These are phyloP conservation scores for Boletus bicolor DNA, from an alignment of 768 basidiomycete species.

Conservation along the genomic window DNA sequence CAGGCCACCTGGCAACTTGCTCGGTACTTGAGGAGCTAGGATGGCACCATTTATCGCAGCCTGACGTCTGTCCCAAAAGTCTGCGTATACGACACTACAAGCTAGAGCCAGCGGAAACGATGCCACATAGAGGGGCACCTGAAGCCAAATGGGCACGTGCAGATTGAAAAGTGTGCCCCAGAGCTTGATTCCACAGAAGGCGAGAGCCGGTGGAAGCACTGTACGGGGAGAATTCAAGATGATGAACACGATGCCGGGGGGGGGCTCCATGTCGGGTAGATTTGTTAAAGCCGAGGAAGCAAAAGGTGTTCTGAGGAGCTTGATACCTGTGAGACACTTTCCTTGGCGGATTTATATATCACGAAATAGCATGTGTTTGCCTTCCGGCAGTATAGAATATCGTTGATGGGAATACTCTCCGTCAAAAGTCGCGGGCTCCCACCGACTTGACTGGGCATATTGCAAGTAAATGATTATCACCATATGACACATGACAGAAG, in stretches of 20 bases:
- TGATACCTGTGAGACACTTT: background rate
- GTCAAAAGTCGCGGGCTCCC: background rate
- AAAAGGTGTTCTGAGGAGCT: background rate
- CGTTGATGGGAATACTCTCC: background rate
- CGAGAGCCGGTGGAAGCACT: constrained; percentile 15
- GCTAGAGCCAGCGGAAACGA: constrained; percentile 27
- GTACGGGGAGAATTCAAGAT: constrained; percentile 25
- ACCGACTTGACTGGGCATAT: background rate
- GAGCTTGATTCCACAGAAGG: constrained; percentile 14
- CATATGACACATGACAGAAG: background rate
- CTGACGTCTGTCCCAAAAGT: constrained; percentile 11
- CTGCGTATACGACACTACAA: constrained; percentile 11
- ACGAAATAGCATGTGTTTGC: constrained; percentile 9
- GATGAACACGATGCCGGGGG: constrained; percentile 34
- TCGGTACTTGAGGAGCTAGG: constrained; percentile 32
- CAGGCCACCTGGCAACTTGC: constrained; percentile 37
- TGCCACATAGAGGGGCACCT: constrained; percentile 12
- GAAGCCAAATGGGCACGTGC: constrained; percentile 16
- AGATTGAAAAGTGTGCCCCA: constrained; percentile 4
- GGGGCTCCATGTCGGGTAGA: constrained; percentile 25
- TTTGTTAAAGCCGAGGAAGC: background rate
- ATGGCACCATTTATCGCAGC: constrained; percentile 27
- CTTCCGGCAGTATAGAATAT: background rate
- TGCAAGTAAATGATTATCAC: background rate
- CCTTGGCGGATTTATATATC: constrained; percentile 4